Percentiles rank a stretch among this genome's conserved stretches.
Evolutionary conservation across 352 stramenopile species (phyloP).

Genomic region (Elongisporangium undulatum): DNA sequence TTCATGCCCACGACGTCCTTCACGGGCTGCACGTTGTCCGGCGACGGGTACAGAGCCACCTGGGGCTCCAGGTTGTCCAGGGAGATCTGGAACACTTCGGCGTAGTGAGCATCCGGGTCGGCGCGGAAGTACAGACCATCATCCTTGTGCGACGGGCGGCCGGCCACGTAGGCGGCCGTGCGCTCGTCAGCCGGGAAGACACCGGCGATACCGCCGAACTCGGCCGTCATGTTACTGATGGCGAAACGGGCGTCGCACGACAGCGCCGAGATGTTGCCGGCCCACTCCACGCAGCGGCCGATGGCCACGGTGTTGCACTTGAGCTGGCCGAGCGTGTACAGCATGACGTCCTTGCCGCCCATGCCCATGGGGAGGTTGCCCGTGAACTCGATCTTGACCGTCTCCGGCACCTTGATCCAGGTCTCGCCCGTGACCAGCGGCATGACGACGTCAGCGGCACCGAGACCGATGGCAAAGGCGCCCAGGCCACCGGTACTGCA

Average conservation of each 20-base stretch:
- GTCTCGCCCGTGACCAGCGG: conserved; percentile 82
- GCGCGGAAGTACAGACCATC: conserved; percentile 82
- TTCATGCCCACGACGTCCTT: conserved; percentile 64
- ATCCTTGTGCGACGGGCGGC: conserved; percentile 65
- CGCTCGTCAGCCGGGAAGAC: conserved; percentile 76
- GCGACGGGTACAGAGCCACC: conserved; percentile 74
- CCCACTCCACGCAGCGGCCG: conserved; percentile 73
- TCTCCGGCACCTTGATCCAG: conserved; percentile 87
- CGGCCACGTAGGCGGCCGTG: conserved; percentile 77
- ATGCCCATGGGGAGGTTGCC: conserved; percentile 62
- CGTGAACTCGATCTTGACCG: conserved; percentile 81
- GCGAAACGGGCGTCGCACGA: conserved; percentile 82
- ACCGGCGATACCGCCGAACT: conserved; percentile 82
- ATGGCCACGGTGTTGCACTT: conserved; percentile 87
- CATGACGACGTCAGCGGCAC: conserved; percentile 80
- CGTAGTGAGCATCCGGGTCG: conserved; percentile 68
- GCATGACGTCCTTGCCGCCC: conserved; percentile 85
- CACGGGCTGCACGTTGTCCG: conserved; percentile 75
- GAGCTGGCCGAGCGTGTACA: conserved; percentile 78
- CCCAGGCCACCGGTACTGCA: conserved; percentile 74
- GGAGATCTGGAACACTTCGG: conserved; percentile 73
- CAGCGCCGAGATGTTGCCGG: conserved; percentile 70
- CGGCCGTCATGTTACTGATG: conserved; percentile 83
- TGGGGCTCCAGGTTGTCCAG: conserved; percentile 63
- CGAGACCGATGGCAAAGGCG: conserved; percentile 74